Conservation (phyloP, 768 basidiomycete species). For the Pisolithus marmoratus region DNA sequence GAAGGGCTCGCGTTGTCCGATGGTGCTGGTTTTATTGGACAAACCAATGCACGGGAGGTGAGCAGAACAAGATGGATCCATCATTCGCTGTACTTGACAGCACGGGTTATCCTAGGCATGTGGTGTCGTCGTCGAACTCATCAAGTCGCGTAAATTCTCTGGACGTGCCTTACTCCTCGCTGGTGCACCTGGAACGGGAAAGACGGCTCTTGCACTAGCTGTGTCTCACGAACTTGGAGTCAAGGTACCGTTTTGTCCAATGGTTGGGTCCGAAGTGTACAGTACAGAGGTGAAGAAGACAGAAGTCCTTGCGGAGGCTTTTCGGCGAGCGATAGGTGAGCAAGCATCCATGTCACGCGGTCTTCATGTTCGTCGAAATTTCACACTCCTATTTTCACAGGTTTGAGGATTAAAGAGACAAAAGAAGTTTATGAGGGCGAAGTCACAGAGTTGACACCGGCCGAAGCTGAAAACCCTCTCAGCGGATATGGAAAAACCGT, state of each 20-base stretch:
- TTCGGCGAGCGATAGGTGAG: constrained; percentile 92
- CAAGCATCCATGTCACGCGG: constrained; percentile 5
- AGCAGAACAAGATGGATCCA: constrained; percentile 2
- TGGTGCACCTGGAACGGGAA: constrained; percentile 96
- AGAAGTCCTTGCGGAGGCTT: constrained; percentile 91
- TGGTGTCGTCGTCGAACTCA: constrained; percentile 82
- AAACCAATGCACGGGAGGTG: constrained; percentile 87
- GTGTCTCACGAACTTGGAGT: constrained; percentile 90
- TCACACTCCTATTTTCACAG: constrained; percentile 22
- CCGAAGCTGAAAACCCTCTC: constrained; percentile 94
- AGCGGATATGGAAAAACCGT: constrained; percentile 98
- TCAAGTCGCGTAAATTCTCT: constrained; percentile 89
- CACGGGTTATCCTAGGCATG: constrained; percentile 56
- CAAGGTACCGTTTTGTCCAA: constrained; percentile 97
- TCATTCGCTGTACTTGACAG: neutral
- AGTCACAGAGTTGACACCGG: constrained; percentile 93
- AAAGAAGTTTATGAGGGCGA: constrained; percentile 99
- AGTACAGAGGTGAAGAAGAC: constrained; percentile 98
- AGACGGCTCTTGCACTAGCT: constrained; percentile 95
- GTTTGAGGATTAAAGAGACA: constrained; percentile 96
- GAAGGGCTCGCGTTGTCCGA: constrained; percentile 75
- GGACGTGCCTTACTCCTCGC: constrained; percentile 89
- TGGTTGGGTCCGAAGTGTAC: constrained; percentile 98
- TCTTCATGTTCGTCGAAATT: neutral
- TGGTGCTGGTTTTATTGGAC: constrained; percentile 86